A percentile compares a stretch with the other conserved stretches of the same genome.
Evolutionary conservation across 441 rosid genomes (phyloP).

Genomic region (Pelargonium fulgidum): DNA sequence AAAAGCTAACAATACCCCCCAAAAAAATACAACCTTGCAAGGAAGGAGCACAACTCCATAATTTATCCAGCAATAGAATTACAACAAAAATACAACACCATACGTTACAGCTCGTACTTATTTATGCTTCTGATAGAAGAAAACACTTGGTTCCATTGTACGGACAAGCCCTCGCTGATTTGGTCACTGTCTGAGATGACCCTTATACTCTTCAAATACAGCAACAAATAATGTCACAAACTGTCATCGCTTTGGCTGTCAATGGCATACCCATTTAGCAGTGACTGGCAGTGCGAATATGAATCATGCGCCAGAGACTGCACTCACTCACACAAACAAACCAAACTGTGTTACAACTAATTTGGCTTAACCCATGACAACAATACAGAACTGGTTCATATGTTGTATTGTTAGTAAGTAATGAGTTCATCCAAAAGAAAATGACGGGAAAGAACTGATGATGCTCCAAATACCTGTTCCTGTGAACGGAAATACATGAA

Average conservation of each 20-base stretch:
- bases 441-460: not conserved
- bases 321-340: slow-evolving; percentile 19
- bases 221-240: not conserved
- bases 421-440: not conserved
- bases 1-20: no score
- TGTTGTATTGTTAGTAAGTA: not conserved
- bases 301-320: slow-evolving; percentile 90
- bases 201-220: not conserved
- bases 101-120: not conserved
- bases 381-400: not conserved
- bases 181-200: no score
- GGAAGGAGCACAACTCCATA: no score
- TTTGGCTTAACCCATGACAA: not conserved
- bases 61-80: no score
- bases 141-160: no score
- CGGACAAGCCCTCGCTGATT: no score
- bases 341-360: slow-evolving; percentile 3
- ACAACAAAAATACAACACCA: no score
- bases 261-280: slow-evolving; percentile 22
- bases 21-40: no score
- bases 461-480: slow-evolving; percentile 59
- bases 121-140: not conserved
- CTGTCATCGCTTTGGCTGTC: not conserved
- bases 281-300: slow-evolving; percentile 30
- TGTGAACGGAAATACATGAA: slow-evolving; percentile 90